Percentiles rank a stretch among this genome's conserved stretches.
Conservation (phyloP, 2,329 filamentous ascomycete species). For the Podosphaera leucotricha region DNA sequence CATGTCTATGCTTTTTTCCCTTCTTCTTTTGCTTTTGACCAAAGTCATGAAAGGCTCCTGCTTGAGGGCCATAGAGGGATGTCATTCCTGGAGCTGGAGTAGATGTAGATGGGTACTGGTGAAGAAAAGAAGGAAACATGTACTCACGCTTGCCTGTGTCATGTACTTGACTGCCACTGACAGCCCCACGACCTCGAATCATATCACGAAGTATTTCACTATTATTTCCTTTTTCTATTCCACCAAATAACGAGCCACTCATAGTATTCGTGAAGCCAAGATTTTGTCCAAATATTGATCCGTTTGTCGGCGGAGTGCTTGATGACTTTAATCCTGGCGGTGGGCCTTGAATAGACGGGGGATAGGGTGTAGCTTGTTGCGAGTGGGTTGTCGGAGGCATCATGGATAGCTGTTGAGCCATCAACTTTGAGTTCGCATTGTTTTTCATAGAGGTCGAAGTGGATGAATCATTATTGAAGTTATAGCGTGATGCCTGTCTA, state of each 20-base stretch:
- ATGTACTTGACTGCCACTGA: constrained; percentile 45
- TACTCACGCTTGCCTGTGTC: constrained; percentile 97
- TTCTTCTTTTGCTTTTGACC: constrained; percentile 98
- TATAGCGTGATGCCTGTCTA: constrained; percentile 69
- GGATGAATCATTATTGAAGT: constrained; percentile 56
- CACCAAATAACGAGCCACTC: constrained; percentile 36
- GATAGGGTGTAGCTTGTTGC: constrained; percentile 47
- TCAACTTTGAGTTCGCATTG: constrained; percentile 53
- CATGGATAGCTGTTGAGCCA: constrained; percentile 76
- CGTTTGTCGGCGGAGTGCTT: constrained; percentile 67
- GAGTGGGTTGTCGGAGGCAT: constrained; percentile 35
- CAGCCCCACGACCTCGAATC: constrained; percentile 41
- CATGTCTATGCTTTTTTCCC: constrained; percentile 99
- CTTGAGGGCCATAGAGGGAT: constrained; percentile 73
- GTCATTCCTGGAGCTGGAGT: constrained; percentile 68
- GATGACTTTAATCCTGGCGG: constrained; percentile 90
- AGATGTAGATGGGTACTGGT: constrained; percentile 63
- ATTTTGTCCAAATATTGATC: constrained; percentile 69
- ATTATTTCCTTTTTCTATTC: constrained; percentile 45
- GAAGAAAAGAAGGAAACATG: constrained; percentile 78
- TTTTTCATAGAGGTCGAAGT: constrained; percentile 43
- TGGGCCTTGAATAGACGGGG: constrained; percentile 68
- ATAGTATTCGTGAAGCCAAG: constrained; percentile 56
- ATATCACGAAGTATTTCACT: constrained; percentile 64
- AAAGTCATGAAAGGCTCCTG: constrained; percentile 74